These are phyloP conservation scores for Lyophyllum decastes DNA, from an alignment of 768 basidiomycete genomes.

Conservation along the genomic window DNA sequence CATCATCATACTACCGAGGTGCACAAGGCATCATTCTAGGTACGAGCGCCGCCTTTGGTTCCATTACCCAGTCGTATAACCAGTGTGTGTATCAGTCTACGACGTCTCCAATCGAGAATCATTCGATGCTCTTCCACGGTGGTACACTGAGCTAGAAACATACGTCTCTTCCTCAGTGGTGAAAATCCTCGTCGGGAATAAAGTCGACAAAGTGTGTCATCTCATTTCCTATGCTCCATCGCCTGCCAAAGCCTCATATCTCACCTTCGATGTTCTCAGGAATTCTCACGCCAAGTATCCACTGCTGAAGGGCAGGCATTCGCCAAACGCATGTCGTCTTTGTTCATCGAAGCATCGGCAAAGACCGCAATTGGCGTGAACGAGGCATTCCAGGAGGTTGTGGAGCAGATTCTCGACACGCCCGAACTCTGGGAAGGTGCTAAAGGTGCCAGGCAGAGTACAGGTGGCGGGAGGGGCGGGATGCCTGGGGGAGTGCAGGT, in stretches of 20 bases:
- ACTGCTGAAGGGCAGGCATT: constrained; percentile 78
- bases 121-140: constrained; percentile 91
- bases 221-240: background rate
- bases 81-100: constrained; percentile 63
- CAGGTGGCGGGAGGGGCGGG: constrained; percentile 44
- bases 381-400: constrained; percentile 73
- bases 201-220: constrained; percentile 79
- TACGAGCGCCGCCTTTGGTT: constrained; percentile 23
- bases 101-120: constrained; percentile 92
- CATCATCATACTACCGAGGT: constrained; percentile 91
- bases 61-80: background rate
- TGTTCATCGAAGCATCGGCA: constrained; percentile 92
- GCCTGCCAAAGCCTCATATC: background rate
- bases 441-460: constrained; percentile 29
- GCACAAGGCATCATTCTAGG: constrained; percentile 84
- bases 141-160: constrained; percentile 92
- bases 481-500: constrained; percentile 52
- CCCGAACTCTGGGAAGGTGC: constrained; percentile 72
- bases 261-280: constrained; percentile 42
- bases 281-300: constrained; percentile 87
- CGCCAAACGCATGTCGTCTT: constrained; percentile 76
- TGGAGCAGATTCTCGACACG: constrained; percentile 80
- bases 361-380: constrained; percentile 87
- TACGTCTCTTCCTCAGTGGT: constrained; percentile 86
- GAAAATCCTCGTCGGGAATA: constrained; percentile 94